phyloP scores from a whole-genome alignment of 2,329 filamentous ascomycete genomes.

The Atkinsonella hypoxylon region DNA sequence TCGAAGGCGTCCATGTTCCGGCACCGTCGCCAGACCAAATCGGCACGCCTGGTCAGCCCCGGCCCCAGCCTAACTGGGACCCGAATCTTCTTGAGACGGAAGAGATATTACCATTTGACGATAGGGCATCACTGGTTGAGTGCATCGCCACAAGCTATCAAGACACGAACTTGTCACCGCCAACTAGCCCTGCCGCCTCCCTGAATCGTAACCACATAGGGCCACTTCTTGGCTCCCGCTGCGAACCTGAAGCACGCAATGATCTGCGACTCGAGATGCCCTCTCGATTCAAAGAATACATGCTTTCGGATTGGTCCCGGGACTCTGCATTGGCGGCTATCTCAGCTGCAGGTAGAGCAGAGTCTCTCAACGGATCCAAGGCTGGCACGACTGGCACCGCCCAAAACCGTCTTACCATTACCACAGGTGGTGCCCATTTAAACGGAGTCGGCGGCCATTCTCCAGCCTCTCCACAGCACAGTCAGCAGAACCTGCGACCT shows the following conservation, averaged over 20 bases:
- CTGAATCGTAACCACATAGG: constrained; percentile 53
- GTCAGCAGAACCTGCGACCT: constrained; percentile 38
- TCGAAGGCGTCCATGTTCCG: constrained; percentile 61
- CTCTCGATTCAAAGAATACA: constrained; percentile 55
- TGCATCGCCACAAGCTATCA: constrained; percentile 63
- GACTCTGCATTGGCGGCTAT: constrained; percentile 59
- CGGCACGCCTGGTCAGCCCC: constrained; percentile 35
- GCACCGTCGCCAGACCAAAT: constrained; percentile 52
- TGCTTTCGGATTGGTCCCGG: constrained; percentile 69
- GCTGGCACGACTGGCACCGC: constrained; percentile 44
- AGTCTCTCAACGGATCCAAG: constrained; percentile 65
- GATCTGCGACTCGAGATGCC: constrained; percentile 48
- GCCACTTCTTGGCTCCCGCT: constrained; percentile 43
- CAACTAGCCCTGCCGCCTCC: constrained; percentile 57
- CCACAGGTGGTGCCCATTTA: constrained; percentile 23
- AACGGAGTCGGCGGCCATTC: constrained; percentile 27
- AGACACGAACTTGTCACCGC: constrained; percentile 47
- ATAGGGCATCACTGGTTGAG: constrained; percentile 58
- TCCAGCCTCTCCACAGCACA: constrained; percentile 35
- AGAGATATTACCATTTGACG: constrained; percentile 63
- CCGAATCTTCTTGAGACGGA: constrained; percentile 46
- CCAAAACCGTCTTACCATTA: constrained; percentile 47
- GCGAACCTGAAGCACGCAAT: constrained; percentile 26
- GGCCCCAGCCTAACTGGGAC: constrained; percentile 33
- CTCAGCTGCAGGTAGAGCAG: constrained; percentile 56